Conservation (phyloP, 2,329 filamentous ascomycete species). For the Stagonosporopsis cucurbitacearum region DNA sequence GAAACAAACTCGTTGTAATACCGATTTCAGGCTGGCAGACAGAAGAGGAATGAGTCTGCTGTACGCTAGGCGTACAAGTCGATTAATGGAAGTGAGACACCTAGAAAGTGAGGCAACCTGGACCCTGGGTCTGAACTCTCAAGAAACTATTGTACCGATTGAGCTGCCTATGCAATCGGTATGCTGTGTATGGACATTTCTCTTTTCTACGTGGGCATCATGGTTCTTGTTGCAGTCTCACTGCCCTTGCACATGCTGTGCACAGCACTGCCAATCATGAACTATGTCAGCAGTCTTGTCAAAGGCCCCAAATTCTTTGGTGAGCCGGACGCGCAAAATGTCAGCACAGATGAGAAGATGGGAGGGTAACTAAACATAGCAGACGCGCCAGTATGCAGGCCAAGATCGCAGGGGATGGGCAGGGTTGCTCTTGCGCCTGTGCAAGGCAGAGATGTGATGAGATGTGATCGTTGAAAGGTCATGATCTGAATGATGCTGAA, state of each 20-base stretch:
- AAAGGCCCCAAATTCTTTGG: slow-evolving; percentile 20
- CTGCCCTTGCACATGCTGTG: slow-evolving; percentile 13
- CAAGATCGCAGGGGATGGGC: slow-evolving; percentile 14
- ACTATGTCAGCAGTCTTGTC: slow-evolving; percentile 17
- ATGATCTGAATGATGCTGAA: background rate
- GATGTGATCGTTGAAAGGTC: slow-evolving; percentile 14
- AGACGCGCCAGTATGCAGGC: slow-evolving; percentile 13
- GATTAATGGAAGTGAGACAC: background rate
- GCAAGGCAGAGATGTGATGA: background rate
- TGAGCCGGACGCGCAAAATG: background rate
- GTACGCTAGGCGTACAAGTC: slow-evolving; percentile 8
- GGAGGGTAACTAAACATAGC: slow-evolving; percentile 5
- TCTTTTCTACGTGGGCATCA: slow-evolving; percentile 15
- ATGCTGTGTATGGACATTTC: slow-evolving; percentile 10
- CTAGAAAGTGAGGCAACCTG: background rate
- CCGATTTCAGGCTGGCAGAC: slow-evolving; percentile 7
- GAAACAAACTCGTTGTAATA: background rate
- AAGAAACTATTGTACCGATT: background rate
- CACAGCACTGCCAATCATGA: slow-evolving; percentile 9
- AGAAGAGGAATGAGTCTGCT: slow-evolving; percentile 6
- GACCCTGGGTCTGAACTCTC: background rate
- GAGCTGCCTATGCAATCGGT: slow-evolving; percentile 7
- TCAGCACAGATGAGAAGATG: slow-evolving; percentile 13
- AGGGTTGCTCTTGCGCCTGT: slow-evolving; percentile 21
- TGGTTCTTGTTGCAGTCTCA: slow-evolving; percentile 19